phyloP scores from a whole-genome alignment of 768 basidiomycete genomes.

The Terana coerulea region DNA sequence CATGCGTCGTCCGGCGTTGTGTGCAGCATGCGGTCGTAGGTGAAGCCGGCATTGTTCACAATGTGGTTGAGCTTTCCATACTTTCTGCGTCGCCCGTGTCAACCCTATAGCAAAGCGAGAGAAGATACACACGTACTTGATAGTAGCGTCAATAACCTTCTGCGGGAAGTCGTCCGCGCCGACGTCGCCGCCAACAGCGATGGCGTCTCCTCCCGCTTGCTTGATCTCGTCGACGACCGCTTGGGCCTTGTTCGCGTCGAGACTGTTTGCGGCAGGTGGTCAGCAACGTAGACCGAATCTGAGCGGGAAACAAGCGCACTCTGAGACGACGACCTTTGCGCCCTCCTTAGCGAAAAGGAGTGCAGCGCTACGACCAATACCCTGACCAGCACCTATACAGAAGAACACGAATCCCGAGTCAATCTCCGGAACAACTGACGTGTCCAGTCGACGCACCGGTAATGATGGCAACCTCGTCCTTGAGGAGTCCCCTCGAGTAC shows the following conservation, averaged over 20 bases:
- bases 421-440: not conserved
- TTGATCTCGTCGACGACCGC: slow-evolving; percentile 72
- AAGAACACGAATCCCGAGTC: slow-evolving; percentile 3
- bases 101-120: not conserved
- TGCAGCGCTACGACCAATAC: slow-evolving; percentile 74
- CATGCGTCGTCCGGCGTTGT: slow-evolving; percentile 81
- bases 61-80: slow-evolving; percentile 88
- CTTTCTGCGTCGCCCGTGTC: slow-evolving; percentile 39
- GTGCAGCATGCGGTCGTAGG: slow-evolving; percentile 85
- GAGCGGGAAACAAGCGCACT: slow-evolving; percentile 40
- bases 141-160: slow-evolving; percentile 69
- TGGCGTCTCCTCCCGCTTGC: slow-evolving; percentile 64
- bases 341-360: slow-evolving; percentile 81
- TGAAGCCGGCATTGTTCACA: slow-evolving; percentile 81
- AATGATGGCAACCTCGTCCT: slow-evolving; percentile 80
- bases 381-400: slow-evolving; percentile 70
- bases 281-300: slow-evolving; percentile 1
- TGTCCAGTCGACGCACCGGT: slow-evolving; percentile 51
- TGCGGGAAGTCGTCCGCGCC: slow-evolving; percentile 81
- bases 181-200: slow-evolving; percentile 77
- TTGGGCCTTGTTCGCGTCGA: slow-evolving; percentile 67
- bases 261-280: slow-evolving; percentile 36
- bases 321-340: slow-evolving; percentile 82
- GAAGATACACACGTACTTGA: slow-evolving; percentile 49
- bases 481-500: slow-evolving; percentile 53